A percentile compares a stretch with the other conserved stretches of the same genome.
phyloP scores from a whole-genome alignment of 495 filamentous ascomycete genomes.

The Daldinia concentrica region DNA sequence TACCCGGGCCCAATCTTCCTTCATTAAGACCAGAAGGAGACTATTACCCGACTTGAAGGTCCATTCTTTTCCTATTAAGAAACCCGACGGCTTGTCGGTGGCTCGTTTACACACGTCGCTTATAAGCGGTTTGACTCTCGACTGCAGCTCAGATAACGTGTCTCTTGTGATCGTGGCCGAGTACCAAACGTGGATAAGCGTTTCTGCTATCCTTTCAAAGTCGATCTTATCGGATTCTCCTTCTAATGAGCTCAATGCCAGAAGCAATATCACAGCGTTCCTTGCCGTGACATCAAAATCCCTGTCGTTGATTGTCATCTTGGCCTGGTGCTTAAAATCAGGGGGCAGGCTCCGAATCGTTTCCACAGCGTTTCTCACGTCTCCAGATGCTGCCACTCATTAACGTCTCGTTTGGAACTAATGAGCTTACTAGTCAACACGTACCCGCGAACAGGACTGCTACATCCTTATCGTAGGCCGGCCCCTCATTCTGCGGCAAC shows the following conservation, averaged over 20 bases:
- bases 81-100: neutral
- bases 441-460: conserved; percentile 56
- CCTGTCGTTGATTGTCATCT: conserved; percentile 52
- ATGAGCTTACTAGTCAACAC: conserved; percentile 1
- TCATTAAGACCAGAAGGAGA: conserved; percentile 23
- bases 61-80: conserved; percentile 37
- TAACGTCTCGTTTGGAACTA: neutral
- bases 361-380: conserved; percentile 55
- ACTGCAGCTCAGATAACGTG: conserved; percentile 14
- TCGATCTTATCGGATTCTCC: neutral
- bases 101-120: conserved; percentile 29
- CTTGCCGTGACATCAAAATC: conserved; percentile 52
- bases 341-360: conserved; percentile 47
- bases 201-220: conserved; percentile 5
- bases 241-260: conserved; percentile 27
- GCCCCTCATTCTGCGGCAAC: conserved; percentile 53
- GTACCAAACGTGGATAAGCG: conserved; percentile 45
- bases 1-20: conserved; percentile 10
- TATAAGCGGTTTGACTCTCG: conserved; percentile 30
- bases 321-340: conserved; percentile 33
- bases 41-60: conserved; percentile 18
- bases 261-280: conserved; percentile 56
- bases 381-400: conserved; percentile 52
- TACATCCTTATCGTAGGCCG: conserved; percentile 42
- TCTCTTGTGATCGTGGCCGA: conserved; percentile 32